Base-by-base conservation (phyloP, 106 monocot genomes). In the Dactylorhiza incarnata region DNA sequence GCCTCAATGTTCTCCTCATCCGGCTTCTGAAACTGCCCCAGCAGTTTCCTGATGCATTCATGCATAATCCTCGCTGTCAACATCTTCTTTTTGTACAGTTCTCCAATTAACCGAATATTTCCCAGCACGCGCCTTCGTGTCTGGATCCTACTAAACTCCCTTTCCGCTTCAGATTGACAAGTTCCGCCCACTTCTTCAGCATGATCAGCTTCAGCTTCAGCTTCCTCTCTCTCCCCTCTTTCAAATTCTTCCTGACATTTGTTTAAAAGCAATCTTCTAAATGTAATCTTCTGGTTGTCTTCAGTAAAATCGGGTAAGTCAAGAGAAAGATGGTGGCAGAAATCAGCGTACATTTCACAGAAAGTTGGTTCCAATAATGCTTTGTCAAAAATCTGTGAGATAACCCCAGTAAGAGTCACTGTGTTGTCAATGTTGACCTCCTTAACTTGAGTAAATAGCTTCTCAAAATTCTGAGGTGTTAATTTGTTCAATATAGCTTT, bases 231-330 rank as follows among this genome's bases (percentile, higher is more conserved):
- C 66, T 93, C 89, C 45, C 91, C 93, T 83, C 87, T 87, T 77
- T 97, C 93, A 87, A 96, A 96, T 78, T 96, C 93, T 22, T 87
- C 96, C 68, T 96, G 96, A 77, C 96, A 96, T 73, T 96, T 96
- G 62, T 91, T 93, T 23, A 93, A 63, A 71, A 93, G 87, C 44
- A 97, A 55, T 79, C 90, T 84, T 75, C 73, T 93, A 78, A 97
- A 97, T 25, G 90, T 93, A 81, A 93, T 81, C 63, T 82, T 89
- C 76, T 96, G 85, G 85, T 93, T 84, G 25, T 85, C 82, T 77
- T 87, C 84, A 49, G 48, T 75, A 65, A 96, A 86, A 72, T 89
- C 93, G 55, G 96, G 96, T 70, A 96, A 77, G 14, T 61, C 89
- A 72, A 48, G 19, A 73, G 93, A 85, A 49, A 96, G 85, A 77